These are phyloP conservation scores for Ascochyta pisi DNA, from an alignment of 2,329 filamentous ascomycete genomes.

Conservation along the genomic window DNA sequence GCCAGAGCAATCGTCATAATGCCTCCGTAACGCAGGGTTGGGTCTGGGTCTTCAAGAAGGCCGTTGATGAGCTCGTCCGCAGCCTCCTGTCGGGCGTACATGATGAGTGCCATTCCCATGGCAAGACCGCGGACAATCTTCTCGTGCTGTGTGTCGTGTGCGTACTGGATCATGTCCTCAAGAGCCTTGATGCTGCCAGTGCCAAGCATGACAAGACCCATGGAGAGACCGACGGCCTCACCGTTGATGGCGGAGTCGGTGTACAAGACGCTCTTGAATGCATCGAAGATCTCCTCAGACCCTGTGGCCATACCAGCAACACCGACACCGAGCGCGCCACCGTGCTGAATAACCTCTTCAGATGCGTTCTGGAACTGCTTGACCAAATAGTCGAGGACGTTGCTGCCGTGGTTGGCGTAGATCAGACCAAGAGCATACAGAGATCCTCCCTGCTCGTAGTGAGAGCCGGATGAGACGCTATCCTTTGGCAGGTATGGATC, in stretches of 20 bases:
- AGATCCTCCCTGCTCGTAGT: constrained; percentile 95
- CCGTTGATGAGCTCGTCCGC: constrained; percentile 95
- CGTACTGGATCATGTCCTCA: constrained; percentile 97
- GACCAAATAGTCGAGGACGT: constrained; percentile 81
- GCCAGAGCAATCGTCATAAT: constrained; percentile 98
- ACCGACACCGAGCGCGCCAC: constrained; percentile 91
- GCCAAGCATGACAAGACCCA: constrained; percentile 98
- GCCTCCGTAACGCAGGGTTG: constrained; percentile 92
- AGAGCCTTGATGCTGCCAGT: constrained; percentile 94
- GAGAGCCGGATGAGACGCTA: constrained; percentile 76
- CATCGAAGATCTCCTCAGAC: constrained; percentile 87
- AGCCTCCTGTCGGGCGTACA: constrained; percentile 94
- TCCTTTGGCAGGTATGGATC: constrained; percentile 91
- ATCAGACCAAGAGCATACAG: constrained; percentile 95
- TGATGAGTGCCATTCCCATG: constrained; percentile 96
- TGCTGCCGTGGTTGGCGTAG: constrained; percentile 95
- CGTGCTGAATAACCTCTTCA: constrained; percentile 95
- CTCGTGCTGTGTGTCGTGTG: constrained; percentile 97
- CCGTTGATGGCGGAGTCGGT: constrained; percentile 95
- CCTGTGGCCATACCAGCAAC: constrained; percentile 98
- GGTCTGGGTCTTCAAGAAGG: constrained; percentile 90
- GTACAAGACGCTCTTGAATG: constrained; percentile 86
- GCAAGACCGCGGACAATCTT: constrained; percentile 97
- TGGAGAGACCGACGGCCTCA: constrained; percentile 92
- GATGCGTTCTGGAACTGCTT: constrained; percentile 76